Base-by-base conservation (phyloP, 1,139 yeast genomes). In the Yamadazyma triangularis region DNA sequence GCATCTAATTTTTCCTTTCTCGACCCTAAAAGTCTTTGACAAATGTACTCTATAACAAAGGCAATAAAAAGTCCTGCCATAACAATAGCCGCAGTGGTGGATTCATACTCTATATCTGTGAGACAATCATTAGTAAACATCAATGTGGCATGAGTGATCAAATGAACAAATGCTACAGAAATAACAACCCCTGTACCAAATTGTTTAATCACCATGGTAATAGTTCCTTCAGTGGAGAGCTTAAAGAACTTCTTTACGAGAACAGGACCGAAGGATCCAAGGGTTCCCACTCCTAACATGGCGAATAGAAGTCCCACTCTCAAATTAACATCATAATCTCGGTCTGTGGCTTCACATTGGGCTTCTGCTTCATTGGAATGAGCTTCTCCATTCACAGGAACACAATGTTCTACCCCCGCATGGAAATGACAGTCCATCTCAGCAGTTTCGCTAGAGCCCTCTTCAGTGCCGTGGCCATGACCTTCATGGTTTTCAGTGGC, bases 351-450 rank as follows among this genome's bases (percentile, higher is more conserved):
- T 23, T 34, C 42, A 34, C 57, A 52, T 2, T 40, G 24, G 4
- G 23, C 10, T 10, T 27, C 15, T 10, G 30, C 8, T 14, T 28
- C 30, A 9, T 18, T 6, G 9, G 6, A 7, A 18, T 18, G 20
- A 9, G 8, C 20, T 6, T 12, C 6, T 12, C 43, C 39, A n/a
- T 29, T 25, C 20, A 24, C 29, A 4, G 41, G 34, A 2, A 49
- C 52, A 41, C 67, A 60, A 42, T 60, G 67, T 35, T 60, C 67
- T 5, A 60, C 66, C 9, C 67, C 67, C 22, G 64, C 67, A 39
- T 60, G 67, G 45, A 56, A 60, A 36, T 60, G 67, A 35, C 67
- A 60, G 27, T 51, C 48, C 38, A 38, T 36, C 14, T 47, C 54
- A 15, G 28, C 30, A 4, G 32, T 27, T 5, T 34, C 25, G 13